Evolutionary conservation across 371 early-diverging fungal genomes (phyloP), one percentile per base, ranked within the genome.

Genomic region (Vairimorpha necatrix): DNA sequence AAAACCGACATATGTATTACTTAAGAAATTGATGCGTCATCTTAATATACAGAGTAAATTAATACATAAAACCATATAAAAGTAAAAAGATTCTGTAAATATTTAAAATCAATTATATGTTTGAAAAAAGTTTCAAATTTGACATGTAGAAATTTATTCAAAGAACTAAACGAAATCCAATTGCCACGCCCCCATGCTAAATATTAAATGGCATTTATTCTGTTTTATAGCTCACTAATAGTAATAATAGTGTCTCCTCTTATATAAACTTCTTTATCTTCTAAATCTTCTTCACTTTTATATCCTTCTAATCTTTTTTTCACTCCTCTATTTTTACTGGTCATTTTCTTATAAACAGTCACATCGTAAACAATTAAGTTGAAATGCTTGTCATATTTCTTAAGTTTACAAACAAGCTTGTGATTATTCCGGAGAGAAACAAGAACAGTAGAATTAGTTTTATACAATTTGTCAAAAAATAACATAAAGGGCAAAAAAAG

Each of bases 351-450:
- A 13, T 60, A 53, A 39, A 76, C 74, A 28, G 54, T 56, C 39
- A 65, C 77, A 53, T 73, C 70, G 20, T 60, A n/a, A 11, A 82
- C 20, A n/a, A 82, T 39, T 38, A 74, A 50, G 56, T 79, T 82
- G 38, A 76, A 74, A 42, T 82, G 82, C 28, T 72, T 73, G 30
- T 82, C 82, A 54, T 71, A 77, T 36, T 58, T 61, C 30, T 47
- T 42, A 34, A 77, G 38, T 26, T 32, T 56, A 18, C 72, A 34
- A 26, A 69, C 34, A 7, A 76, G 39, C 48, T 76, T 70, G n/a
- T 58, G 73, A 34, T 69, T 76, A 22, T 66, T 76, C 2, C 76
- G 30, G 7, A 76, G 39, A 24, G 24, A 56, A 18, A 76, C 38
- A 28, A 69, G 11, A 69, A 76, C 70, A 4, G 9, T 4, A 18